Base-by-base conservation (phyloP, 2,329 filamentous ascomycete genomes). In the Aureobasidium melanogenum region DNA sequence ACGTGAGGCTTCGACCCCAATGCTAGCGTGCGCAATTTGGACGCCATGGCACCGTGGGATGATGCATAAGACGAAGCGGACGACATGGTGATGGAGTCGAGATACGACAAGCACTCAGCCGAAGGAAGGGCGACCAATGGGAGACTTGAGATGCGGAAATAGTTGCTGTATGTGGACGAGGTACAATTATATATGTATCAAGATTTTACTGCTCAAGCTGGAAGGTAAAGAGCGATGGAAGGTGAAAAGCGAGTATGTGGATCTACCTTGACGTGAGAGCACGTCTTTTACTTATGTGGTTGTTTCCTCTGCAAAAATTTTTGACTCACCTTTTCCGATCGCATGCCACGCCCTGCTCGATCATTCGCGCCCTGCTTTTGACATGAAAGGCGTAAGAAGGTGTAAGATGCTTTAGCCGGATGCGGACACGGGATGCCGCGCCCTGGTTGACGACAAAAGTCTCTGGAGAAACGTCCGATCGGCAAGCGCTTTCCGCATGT, bases 1-100 rank as follows among this genome's bases (percentile, higher is more conserved):
- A 80, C 74, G 43, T 70, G 69, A 19, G 76, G 75, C 63, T 75
- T 74, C 5, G 66, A 65, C n/a, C 54, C 48, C 46, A 62, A 36
- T 28, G 50, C 60, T 48, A 64, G 60, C 19, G 46, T 52, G 32
- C 48, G 44, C 32, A 64, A 39, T 19, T 22, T 57, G 36, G 59
- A 48, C 12, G 51, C 48, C 63, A 64, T 64, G 28, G 43, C 57
- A 43, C 52, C 54, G 7, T 48, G 34, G 19, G 50, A 61, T 6
- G 47, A 48, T 32, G 54, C 43, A 50, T 43, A 62, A 12, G 54
- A 51, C 10, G 61, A 59, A 36, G 61, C 22, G 38, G 47, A 43
- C 9, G 61, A 52, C 52, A 59, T 59, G 24, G 34, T 57, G 52
- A 34, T 30, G 39, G 14, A 46, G 41, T 58, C 34, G 56, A 59